Evolutionary conservation across 306 rosid species (phyloP), one percentile per base, ranked within the genome.

Genomic region (Delonix regia): DNA sequence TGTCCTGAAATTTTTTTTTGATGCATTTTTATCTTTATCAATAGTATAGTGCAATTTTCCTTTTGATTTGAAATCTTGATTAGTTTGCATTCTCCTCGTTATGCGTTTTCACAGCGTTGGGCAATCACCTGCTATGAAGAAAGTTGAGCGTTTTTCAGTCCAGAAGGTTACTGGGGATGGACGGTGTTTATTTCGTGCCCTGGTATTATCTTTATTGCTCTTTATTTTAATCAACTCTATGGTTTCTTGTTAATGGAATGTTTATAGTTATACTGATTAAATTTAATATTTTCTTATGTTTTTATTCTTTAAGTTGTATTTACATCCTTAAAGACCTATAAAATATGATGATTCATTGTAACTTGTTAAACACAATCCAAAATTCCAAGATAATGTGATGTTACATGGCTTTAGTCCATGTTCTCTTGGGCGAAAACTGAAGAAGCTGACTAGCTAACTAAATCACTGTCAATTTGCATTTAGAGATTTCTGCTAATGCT

Each of bases 151-250:
- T 12, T 90, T 80, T 38, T 85, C 90, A 9, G 92, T 94, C 53
- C 95, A 85, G 74, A 90, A 84, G 83, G 90, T 94, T 79, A 89
- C 98, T 7, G 98, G 98, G 45, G 98, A 94, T 68, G 97, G 97
- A 0, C 87, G 99, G 73, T 94, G 99, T 73, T 80, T 94, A 34
- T 92, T 94, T 88, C 97, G 97, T 74, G 99, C 97, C 2, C 80
- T 94, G 89, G 99, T 90, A 92, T 67, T 38, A 34, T 85, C 39
- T 69, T 21, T 22, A 2, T 12, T 69, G 68, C 80, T 69, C 74
- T 55, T 66, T 21, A 48, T 62, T 63, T 38, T 71, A 24, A 19
- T 78, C 25, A 18, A 49, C 65, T 80, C 13, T 70, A 19, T 36
- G 10, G 25, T 25, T 77, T 74, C 22, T 62, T 61, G 42, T 68